These are phyloP conservation scores for Artemisia annua DNA, from an alignment of 129 eudicot genomes.

Conservation along the genomic window DNA sequence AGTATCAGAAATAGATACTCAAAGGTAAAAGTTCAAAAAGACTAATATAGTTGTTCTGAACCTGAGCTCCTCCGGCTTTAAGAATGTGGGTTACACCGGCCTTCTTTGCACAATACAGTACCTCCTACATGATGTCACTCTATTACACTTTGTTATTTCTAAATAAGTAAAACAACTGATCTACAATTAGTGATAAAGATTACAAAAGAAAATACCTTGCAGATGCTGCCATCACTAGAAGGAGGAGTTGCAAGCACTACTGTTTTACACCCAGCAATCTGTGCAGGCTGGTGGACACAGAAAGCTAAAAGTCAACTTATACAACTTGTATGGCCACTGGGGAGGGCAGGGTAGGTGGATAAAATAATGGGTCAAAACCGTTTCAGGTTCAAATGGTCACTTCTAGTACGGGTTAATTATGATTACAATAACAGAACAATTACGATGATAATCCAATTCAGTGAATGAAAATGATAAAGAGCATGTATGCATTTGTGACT, in stretches of 20 bases:
- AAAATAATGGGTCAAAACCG: not conserved
- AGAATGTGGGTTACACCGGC: slow-evolving; percentile 99
- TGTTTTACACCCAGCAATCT: slow-evolving; percentile 97
- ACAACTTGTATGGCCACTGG: not conserved
- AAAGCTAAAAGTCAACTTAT: slow-evolving; percentile 26
- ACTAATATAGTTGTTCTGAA: slow-evolving; percentile 11
- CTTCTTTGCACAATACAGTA: slow-evolving; percentile 92
- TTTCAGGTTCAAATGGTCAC: too few species aligned
- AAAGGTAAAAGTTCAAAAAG: not conserved
- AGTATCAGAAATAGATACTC: slow-evolving; percentile 16
- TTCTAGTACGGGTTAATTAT: not conserved
- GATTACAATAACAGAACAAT: not conserved
- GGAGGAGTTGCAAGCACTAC: slow-evolving; percentile 99
- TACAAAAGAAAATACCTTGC: slow-evolving; percentile 65
- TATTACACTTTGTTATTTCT: not conserved
- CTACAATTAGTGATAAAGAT: not conserved
- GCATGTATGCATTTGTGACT: slow-evolving; percentile 4
- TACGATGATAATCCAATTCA: not conserved
- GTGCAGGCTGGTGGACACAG: slow-evolving; percentile 74
- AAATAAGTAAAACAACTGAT: not conserved
- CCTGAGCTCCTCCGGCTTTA: slow-evolving; percentile 99
- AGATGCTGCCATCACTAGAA: slow-evolving; percentile 81
- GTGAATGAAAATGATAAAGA: not conserved
- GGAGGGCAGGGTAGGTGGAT: too few species aligned
- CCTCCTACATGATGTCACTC: slow-evolving; percentile 61